Evolutionary conservation across 2,329 filamentous ascomycete genomes (phyloP).

Genomic region (Epichloe sylvatica): DNA sequence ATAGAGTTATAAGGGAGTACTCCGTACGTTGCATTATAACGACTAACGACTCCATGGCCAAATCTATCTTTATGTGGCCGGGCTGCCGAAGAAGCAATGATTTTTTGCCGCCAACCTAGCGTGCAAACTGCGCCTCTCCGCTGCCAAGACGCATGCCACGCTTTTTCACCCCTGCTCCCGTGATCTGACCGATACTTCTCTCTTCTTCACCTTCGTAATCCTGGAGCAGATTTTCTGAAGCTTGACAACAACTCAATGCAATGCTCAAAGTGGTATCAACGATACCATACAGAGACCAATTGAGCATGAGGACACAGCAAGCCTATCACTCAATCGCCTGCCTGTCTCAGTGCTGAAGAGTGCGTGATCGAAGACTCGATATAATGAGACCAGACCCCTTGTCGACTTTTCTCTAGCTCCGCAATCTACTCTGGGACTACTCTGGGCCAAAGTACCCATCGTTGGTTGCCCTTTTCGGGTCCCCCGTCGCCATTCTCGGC

Average conservation of each 20-base stretch:
- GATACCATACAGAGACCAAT: too few species aligned
- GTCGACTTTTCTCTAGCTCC: neutral
- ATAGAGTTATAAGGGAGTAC: neutral
- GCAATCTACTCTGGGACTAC: conserved; percentile 2
- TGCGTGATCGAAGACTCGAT: conserved; percentile 4
- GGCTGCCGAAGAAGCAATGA: neutral
- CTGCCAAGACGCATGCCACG: neutral
- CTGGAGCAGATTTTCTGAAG: neutral
- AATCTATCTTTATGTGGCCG: too few species aligned
- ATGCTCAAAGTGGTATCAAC: neutral
- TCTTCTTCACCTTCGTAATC: neutral
- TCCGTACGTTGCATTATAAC: too few species aligned
- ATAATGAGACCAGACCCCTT: conserved; percentile 3
- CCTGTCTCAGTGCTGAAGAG: conserved; percentile 1
- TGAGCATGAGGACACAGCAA: neutral
- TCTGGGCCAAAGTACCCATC: neutral
- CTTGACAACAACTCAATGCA: neutral
- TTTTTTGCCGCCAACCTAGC: neutral
- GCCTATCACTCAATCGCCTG: neutral
- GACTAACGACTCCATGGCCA: too few species aligned
- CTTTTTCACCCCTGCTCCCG: neutral
- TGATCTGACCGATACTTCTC: neutral
- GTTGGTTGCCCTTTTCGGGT: conserved; percentile 1
- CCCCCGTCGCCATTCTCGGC: neutral
- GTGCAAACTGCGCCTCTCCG: neutral